phyloP scores from a whole-genome alignment of 176 grass and related monocot species.

The Triticum monococcum region DNA sequence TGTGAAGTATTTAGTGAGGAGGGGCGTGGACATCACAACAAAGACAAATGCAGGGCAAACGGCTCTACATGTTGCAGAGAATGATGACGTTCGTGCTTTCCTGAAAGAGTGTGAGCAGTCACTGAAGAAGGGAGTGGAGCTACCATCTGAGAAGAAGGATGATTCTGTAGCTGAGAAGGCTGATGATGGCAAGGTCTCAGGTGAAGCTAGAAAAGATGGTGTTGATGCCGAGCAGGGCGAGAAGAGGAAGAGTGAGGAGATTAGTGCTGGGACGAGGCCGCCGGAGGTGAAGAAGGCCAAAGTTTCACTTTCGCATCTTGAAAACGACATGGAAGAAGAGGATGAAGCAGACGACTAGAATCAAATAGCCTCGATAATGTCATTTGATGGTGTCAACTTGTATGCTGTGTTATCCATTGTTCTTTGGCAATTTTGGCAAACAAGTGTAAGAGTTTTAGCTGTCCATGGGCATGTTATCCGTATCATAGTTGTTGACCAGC shows the following conservation, averaged over 20 bases:
- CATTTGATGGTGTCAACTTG: not conserved
- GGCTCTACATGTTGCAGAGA: conserved; percentile 67
- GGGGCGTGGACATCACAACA: conserved; percentile 50
- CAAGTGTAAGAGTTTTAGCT: not conserved
- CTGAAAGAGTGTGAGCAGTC: conserved; percentile 63
- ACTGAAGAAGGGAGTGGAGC: conserved; percentile 46
- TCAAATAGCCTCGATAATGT: not conserved
- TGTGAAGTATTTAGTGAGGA: conserved; percentile 80
- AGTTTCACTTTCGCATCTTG: conserved; percentile 87
- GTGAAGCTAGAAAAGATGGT: conserved; percentile 27
- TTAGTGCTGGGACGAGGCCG: conserved; percentile 1
- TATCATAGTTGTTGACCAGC: not conserved
- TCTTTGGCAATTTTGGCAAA: not conserved
- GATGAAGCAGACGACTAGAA: conserved; percentile 38
- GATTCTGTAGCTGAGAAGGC: conserved; percentile 32
- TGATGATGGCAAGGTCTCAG: conserved; percentile 18
- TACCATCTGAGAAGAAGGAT: conserved; percentile 36
- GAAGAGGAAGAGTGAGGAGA: conserved; percentile 63
- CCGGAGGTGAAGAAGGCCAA: conserved; percentile 54
- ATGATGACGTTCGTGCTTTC: conserved; percentile 63
- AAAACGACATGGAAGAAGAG: conserved; percentile 61
- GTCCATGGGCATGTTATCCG: not conserved
- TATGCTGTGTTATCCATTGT: not conserved
- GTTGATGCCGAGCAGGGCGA: conserved; percentile 31
- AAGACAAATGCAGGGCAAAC: conserved; percentile 92